These are phyloP conservation scores for Gnetum montanum DNA, from an alignment of 75 land plant species.

Conservation along the genomic window DNA sequence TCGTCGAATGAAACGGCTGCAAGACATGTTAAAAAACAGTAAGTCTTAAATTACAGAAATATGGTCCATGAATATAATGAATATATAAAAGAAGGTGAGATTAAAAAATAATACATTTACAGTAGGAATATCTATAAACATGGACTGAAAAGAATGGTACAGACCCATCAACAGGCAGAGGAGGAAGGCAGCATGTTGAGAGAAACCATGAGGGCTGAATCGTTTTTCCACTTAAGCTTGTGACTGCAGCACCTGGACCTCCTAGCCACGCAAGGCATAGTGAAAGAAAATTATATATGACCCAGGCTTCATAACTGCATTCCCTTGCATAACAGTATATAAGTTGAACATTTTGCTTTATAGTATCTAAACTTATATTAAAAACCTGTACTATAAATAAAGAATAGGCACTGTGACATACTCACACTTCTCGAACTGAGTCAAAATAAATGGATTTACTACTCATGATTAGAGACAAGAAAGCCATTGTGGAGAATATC, in stretches of 20 bases:
- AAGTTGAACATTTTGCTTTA: background rate
- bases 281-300: constrained; percentile 48
- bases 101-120: background rate
- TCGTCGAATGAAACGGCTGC: constrained; percentile 40
- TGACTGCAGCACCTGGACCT: constrained; percentile 39
- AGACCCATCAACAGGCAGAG: constrained; percentile 47
- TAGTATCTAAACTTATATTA: background rate
- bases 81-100: background rate
- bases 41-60: background rate
- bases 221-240: constrained; percentile 26
- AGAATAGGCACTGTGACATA: background rate
- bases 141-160: background rate
- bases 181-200: constrained; percentile 39
- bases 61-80: background rate
- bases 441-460: constrained; percentile 31
- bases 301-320: constrained; percentile 49
- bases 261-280: constrained; percentile 49
- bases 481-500: constrained; percentile 45
- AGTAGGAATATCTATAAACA: background rate
- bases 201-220: constrained; percentile 38
- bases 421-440: constrained; percentile 48
- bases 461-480: constrained; percentile 33
- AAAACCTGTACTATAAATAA: background rate
- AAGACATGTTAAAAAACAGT: background rate
- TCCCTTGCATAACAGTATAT: background rate